Base-by-base conservation (phyloP, 163 green algal species). In the Volvox carteri region DNA sequence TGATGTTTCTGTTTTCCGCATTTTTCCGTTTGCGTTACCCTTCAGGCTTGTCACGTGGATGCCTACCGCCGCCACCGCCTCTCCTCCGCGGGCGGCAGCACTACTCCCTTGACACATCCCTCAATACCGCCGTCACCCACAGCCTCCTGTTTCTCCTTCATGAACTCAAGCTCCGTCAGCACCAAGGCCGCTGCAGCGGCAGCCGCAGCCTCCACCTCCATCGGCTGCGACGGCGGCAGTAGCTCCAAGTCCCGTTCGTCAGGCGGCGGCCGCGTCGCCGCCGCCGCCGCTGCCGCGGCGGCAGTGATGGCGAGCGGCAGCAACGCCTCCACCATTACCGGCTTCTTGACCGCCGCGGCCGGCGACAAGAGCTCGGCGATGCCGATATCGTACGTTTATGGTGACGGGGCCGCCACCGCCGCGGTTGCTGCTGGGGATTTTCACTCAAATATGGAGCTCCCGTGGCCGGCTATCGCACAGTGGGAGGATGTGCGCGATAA, bases 11-110 rank as follows among this genome's bases (percentile, higher is more conserved):
- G n/a, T n/a, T n/a, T n/a, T n/a, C n/a, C n/a, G n/a, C n/a, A n/a
- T n/a, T n/a, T n/a, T n/a, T n/a, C n/a, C n/a, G n/a, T n/a, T n/a
- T n/a, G n/a, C n/a, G n/a, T n/a, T n/a, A n/a, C n/a, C 37, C 67
- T 52, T 46, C 48, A 84, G 76, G 76, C 48, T 6, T 50, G 76
- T 50, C 50, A 84, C 19, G 37, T 84, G 16, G 76, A 52, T 19
- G 76, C 50, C 76, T 84, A 67, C 50, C 50, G 50, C 16, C 76
- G 14, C 50, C 9, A 18, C 0, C 76, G 35, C 4, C 48, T 65
- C 8, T 42, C 42, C 44, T 28, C 42, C 42, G 73, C 44, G 6
- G 44, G 73, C 44, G 28, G 25, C 73, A 65, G 73, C 73, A 50
- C 44, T 44, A 9, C 42, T 44, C 65, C 73, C 44, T 28, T 65